Conservation (phyloP, 306 rosid species). For the Astragalus membranaceus region DNA sequence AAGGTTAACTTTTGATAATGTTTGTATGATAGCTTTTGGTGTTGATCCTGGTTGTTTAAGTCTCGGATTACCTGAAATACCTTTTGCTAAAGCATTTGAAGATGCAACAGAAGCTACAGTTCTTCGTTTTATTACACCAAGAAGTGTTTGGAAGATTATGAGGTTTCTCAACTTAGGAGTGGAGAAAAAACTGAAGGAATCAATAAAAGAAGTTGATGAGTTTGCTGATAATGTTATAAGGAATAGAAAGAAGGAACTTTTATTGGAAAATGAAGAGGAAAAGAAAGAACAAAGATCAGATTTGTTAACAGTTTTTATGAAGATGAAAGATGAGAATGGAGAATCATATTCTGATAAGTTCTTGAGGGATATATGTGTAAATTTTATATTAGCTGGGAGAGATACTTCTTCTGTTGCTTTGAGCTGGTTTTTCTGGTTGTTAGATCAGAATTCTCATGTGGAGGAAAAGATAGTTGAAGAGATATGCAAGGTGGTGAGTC, state of each 20-base stretch:
- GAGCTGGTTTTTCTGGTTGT: conserved; percentile 94
- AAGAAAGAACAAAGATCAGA: conserved; percentile 34
- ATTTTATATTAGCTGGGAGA: conserved; percentile 85
- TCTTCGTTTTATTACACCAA: conserved; percentile 62
- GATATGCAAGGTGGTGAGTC: conserved; percentile 40
- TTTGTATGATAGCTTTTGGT: conserved; percentile 90
- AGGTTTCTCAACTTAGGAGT: conserved; percentile 58
- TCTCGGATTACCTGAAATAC: conserved; percentile 39
- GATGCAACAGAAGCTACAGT: conserved; percentile 80
- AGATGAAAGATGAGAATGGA: conserved; percentile 64
- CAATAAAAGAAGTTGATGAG: conserved; percentile 60
- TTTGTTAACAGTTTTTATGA: conserved; percentile 66
- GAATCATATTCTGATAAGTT: conserved; percentile 61
- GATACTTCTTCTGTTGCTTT: conserved; percentile 96
- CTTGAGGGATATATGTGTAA: conserved; percentile 88
- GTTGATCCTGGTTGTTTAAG: conserved; percentile 81
- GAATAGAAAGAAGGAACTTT: conserved; percentile 67
- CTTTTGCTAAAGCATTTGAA: conserved; percentile 85
- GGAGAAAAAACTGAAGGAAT: conserved; percentile 53
- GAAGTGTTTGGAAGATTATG: conserved; percentile 61
- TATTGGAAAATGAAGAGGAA: conserved; percentile 9
- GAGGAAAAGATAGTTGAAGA: conserved; percentile 60
- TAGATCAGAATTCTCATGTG: conserved; percentile 54
- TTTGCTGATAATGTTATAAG: conserved; percentile 71
- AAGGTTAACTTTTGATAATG: conserved; percentile 81